Evolutionary conservation across 805 yeast species (phyloP).

Genomic region (Yarrowia sp.): DNA sequence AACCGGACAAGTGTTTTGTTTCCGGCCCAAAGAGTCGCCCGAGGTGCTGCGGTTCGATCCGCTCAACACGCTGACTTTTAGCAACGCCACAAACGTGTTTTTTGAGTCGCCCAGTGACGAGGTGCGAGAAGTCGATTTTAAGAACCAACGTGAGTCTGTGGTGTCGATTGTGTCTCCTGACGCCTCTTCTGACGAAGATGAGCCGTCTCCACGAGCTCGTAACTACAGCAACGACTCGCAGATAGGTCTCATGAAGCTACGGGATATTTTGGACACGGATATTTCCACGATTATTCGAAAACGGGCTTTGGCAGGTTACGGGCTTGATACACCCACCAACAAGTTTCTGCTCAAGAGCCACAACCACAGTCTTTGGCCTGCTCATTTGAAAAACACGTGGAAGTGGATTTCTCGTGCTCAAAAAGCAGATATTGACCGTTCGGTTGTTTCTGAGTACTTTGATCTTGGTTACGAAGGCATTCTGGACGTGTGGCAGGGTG

Average conservation of each 20-base stretch:
- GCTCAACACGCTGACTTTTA: constrained; percentile 38
- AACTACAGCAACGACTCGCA: constrained; percentile 15
- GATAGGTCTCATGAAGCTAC: constrained; percentile 10
- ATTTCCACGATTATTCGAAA: constrained; percentile 67
- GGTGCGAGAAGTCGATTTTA: background rate
- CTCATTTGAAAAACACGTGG: constrained; percentile 69
- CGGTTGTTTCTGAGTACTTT: constrained; percentile 63
- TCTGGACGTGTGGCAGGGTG: constrained; percentile 77
- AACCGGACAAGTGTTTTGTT: constrained; percentile 79
- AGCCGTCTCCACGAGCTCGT: background rate
- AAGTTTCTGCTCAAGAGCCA: constrained; percentile 45
- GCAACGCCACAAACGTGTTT: constrained; percentile 28
- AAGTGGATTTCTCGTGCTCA: constrained; percentile 80
- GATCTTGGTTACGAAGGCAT: constrained; percentile 90
- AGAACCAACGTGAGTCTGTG: background rate
- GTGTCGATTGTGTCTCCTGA: background rate
- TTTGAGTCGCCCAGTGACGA: constrained; percentile 1
- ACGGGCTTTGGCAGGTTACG: constrained; percentile 72
- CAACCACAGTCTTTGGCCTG: constrained; percentile 34
- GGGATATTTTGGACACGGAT: constrained; percentile 45
- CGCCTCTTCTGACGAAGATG: constrained; percentile 6
- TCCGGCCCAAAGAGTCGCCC: constrained; percentile 68
- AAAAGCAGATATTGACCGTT: constrained; percentile 57
- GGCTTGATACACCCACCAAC: constrained; percentile 62
- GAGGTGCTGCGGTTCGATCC: constrained; percentile 64